Evolutionary conservation across 208 protist species (phyloP).

Genomic region (Herpetomonas samuelpessoai): DNA sequence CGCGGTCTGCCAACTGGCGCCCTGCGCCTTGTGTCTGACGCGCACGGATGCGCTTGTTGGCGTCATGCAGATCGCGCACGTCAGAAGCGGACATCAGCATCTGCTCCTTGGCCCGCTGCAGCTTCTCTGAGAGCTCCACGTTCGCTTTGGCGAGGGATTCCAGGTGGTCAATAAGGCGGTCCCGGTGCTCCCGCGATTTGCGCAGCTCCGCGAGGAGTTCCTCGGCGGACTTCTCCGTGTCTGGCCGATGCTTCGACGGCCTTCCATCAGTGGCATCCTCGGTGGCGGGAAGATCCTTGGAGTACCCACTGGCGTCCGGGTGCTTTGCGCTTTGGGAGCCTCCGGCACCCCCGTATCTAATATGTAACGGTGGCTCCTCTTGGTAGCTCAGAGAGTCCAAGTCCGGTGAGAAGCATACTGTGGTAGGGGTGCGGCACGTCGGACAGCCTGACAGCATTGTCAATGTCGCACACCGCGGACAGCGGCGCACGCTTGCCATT

Average conservation of each 20-base stretch:
- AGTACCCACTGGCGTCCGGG: too few relatives aligned
- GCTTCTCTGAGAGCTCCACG: slow-evolving; percentile 9
- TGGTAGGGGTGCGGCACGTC: slow-evolving; percentile 24
- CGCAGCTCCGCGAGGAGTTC: slow-evolving; percentile 3
- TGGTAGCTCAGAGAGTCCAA: too few relatives aligned
- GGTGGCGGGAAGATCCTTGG: too few relatives aligned
- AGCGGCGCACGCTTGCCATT: slow-evolving; percentile 23
- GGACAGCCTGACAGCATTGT: slow-evolving; percentile 44
- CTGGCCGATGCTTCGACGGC: too few relatives aligned
- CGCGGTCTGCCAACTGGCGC: slow-evolving; percentile 14
- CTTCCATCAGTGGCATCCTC: too few relatives aligned
- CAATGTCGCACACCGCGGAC: slow-evolving; percentile 24
- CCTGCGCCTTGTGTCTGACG: slow-evolving; percentile 10
- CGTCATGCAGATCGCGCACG: slow-evolving; percentile 26
- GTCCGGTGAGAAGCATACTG: too few relatives aligned
- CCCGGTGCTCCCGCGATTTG: slow-evolving; percentile 3
- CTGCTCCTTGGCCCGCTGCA: slow-evolving; percentile 18
- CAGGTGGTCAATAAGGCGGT: background rate
- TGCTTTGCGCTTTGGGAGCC: too few relatives aligned
- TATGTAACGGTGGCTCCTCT: too few relatives aligned
- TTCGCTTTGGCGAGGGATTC: slow-evolving; percentile 15
- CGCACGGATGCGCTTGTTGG: slow-evolving; percentile 6
- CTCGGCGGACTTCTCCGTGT: background rate
- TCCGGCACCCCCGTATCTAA: too few relatives aligned
- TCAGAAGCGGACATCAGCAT: slow-evolving; percentile 35